A percentile compares a stretch with the other conserved stretches of the same genome.
Conservation (phyloP, 192 early-diverging fungal species). For the Entomortierella lignicola region DNA sequence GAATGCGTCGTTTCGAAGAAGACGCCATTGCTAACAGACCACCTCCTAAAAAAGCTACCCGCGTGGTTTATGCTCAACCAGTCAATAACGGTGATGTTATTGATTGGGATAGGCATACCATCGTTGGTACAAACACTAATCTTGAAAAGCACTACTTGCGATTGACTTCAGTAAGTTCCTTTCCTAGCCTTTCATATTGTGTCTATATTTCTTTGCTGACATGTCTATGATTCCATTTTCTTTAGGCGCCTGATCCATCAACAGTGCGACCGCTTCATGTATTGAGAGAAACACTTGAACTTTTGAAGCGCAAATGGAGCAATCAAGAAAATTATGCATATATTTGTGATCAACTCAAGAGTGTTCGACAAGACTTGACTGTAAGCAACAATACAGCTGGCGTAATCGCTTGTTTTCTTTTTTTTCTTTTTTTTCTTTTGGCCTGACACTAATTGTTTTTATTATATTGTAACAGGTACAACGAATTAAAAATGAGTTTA, state of each 20-base stretch:
- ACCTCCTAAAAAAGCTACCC: slow-evolving; percentile 9
- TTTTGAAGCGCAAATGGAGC: slow-evolving; percentile 85
- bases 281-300: slow-evolving; percentile 79
- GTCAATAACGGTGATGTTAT: slow-evolving; percentile 71
- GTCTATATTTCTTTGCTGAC: neutral
- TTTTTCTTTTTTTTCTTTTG: neutral
- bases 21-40: slow-evolving; percentile 1
- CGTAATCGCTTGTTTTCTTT: neutral
- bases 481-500: slow-evolving; percentile 93
- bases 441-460: neutral
- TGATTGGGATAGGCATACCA: slow-evolving; percentile 84
- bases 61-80: slow-evolving; percentile 25
- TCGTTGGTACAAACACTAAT: slow-evolving; percentile 86
- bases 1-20: slow-evolving; percentile 34
- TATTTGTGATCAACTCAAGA: slow-evolving; percentile 98
- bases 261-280: slow-evolving; percentile 92
- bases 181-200: neutral
- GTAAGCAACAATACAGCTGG: slow-evolving; percentile 62
- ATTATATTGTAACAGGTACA: slow-evolving; percentile 69
- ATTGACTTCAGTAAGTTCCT: slow-evolving; percentile 80
- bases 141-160: slow-evolving; percentile 95
- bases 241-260: slow-evolving; percentile 87
- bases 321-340: slow-evolving; percentile 91
- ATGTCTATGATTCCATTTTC: neutral
- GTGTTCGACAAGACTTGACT: slow-evolving; percentile 94